Evolutionary conservation across 169 alveolate species (phyloP), one percentile per base, ranked within the genome.

Genomic region (Plasmodium reichenowi): DNA sequence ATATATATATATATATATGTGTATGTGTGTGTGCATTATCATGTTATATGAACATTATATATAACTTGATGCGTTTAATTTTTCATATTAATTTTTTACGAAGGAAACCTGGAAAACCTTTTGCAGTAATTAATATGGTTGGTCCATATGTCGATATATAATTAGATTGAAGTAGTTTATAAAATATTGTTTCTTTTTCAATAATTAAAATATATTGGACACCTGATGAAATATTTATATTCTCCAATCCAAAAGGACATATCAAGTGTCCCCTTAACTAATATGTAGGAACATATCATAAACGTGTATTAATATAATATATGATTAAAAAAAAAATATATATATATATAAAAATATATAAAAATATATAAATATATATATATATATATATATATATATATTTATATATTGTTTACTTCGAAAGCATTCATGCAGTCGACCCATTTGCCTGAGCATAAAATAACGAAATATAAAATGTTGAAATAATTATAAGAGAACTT

Each of bases 171-270:
- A 92, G 85, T 26, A 92, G 56, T 54, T 88, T 72, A 76, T 59
- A 75, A 88, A 73, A 92, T 7, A 92, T 68, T 0, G 95, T 92
- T 26, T 92, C 95, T 73, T 92, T 92, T 71, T 92, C 95, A 29
- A 92, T 78, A 48, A 92, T 89, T 72, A 88, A 48, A 58, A 71
- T 76, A 63, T 88, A 88, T 52, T 88, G 54, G 5, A 90, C 91
- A 17, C 85, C 86, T 38, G 88, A 89, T 17, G 91, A 66, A 47
- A 93, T 70, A 45, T 32, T 38, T 58, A 92, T 70, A 47, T 73
- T 88, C 12, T 83, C 6, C 10, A 88, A 26, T n/a, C 89, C 91
- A 50, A 93, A 78, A 12, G 93, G 88, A 17, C 74, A 71, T 89
- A 72, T 88, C 12, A 87, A 80, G 43, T 80, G 90, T 5, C 90